Evolutionary conservation across 2,329 filamentous ascomycete genomes (phyloP), one percentile per base, ranked within the genome.

Genomic region (Colletotrichum lupini): DNA sequence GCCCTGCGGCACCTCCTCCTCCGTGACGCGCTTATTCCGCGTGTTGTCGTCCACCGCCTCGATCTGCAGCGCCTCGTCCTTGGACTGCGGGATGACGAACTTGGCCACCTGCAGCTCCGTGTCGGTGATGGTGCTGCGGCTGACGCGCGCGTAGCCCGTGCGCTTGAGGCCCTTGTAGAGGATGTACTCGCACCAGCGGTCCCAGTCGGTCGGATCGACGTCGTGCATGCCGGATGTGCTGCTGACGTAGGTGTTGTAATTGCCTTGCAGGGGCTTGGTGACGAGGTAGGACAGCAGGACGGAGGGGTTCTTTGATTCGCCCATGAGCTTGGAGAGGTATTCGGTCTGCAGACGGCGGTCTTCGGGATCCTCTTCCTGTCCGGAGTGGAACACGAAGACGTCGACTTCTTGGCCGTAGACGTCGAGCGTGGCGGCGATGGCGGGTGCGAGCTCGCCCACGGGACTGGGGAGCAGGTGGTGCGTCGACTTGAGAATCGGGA

Each of bases 111-210:
- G 97, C 68, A 99, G 87, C 84, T 99, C 97, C 2, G 97, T 99
- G 81, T 99, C 97, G 14, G 97, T 99, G 77, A 99, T 98, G 1
- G 94, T 97, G 77, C 92, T 92, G 77, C 97, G 89, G 78, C 93
- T 96, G 65, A 99, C 92, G 67, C 97, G 88, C 4, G 97, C 97
- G 81, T 99, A 99, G 1, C 95, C 96, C 0, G 93, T 92, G 74
- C 96, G 90, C 83, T 92, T 92, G 75, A 99, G 84, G 14, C 92
- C 92, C 87, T 98, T 98, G 88, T 95, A 99, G 30, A 99, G 86
- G 76, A 99, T 98, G 83, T 99, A 99, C 86, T 99, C 96, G 86
- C 97, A 99, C 97, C 97, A 99, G 68, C 97, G 88, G 82, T 99
- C 97, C 95, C 95, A 98, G 81, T 99, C 97, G 3, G 88, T 92